Conservation (phyloP, 441 rosid genomes). For the Geranium incanum region DNA sequence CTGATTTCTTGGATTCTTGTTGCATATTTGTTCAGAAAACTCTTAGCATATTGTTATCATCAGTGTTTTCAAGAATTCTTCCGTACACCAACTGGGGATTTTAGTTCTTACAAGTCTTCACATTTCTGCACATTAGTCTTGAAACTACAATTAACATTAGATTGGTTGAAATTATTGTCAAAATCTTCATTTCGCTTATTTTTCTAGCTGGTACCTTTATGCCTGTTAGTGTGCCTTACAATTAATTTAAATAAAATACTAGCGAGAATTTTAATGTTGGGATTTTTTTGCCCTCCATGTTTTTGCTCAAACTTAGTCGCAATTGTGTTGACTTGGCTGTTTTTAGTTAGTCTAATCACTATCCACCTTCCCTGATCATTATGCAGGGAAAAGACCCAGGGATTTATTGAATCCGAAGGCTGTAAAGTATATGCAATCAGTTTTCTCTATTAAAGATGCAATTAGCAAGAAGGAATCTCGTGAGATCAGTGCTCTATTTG, state of each 20-base stretch:
- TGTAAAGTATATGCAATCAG: constrained; percentile 78
- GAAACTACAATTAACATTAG: not conserved
- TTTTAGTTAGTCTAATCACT: constrained; percentile 21
- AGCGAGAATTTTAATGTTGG: not conserved
- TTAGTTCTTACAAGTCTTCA: not conserved
- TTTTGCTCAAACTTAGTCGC: constrained; percentile 7
- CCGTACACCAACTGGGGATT: not conserved
- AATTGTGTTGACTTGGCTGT: constrained; percentile 11
- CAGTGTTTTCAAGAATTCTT: not conserved
- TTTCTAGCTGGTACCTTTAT: not conserved
- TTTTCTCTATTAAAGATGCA: constrained; percentile 87
- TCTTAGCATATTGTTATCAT: not conserved
- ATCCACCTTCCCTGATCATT: constrained; percentile 20
- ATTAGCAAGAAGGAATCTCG: constrained; percentile 90
- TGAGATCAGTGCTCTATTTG: constrained; percentile 86
- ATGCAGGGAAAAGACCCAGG: constrained; percentile 92
- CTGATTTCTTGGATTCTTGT: not conserved
- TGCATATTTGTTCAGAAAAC: not conserved
- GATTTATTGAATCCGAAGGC: constrained; percentile 95
- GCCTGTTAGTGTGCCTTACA: not conserved
- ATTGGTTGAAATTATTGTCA: not conserved
- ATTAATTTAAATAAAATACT: not conserved
- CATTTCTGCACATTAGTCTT: not conserved
- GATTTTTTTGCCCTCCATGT: not conserved
- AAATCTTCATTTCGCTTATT: not conserved